Percentiles rank a stretch among this genome's conserved stretches.
Evolutionary conservation across 1,284 basidiomycete species (phyloP).

Genomic region (Tylopilus microsporus): DNA sequence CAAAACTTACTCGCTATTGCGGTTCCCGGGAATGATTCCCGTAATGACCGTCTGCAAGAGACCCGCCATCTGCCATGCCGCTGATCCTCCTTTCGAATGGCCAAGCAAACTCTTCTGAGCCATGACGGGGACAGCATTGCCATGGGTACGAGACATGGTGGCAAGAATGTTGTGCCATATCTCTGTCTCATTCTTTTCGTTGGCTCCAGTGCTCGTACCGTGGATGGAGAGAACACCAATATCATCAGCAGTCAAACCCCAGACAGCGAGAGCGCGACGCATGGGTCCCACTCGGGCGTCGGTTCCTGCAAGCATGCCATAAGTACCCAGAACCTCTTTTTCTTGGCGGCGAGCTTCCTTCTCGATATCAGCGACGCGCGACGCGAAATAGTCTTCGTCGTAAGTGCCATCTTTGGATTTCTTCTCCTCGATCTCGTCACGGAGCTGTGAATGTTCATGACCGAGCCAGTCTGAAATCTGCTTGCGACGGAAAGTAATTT

Average conservation of each 20-base stretch:
- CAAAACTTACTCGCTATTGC: constrained; percentile 79
- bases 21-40: constrained; percentile 94
- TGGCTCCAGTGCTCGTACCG: constrained; percentile 94
- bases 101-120: constrained; percentile 97
- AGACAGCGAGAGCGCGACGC: constrained; percentile 91
- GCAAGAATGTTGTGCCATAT: constrained; percentile 96
- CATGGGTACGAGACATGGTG: constrained; percentile 80
- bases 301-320: constrained; percentile 89
- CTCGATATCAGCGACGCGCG: constrained; percentile 79
- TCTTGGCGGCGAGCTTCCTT: constrained; percentile 87
- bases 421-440: constrained; percentile 66
- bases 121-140: constrained; percentile 94
- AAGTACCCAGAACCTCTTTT: constrained; percentile 82
- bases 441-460: constrained; percentile 81
- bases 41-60: constrained; percentile 82
- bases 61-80: constrained; percentile 96
- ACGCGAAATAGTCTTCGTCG: constrained; percentile 67
- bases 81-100: constrained; percentile 95
- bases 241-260: constrained; percentile 91
- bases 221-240: constrained; percentile 88
- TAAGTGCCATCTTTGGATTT: constrained; percentile 52
- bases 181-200: constrained; percentile 97
- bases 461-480: constrained; percentile 92
- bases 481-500: constrained; percentile 86
- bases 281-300: constrained; percentile 86